phyloP scores from a whole-genome alignment of 164 flowering plant species.

The Vitis vinifera region DNA sequence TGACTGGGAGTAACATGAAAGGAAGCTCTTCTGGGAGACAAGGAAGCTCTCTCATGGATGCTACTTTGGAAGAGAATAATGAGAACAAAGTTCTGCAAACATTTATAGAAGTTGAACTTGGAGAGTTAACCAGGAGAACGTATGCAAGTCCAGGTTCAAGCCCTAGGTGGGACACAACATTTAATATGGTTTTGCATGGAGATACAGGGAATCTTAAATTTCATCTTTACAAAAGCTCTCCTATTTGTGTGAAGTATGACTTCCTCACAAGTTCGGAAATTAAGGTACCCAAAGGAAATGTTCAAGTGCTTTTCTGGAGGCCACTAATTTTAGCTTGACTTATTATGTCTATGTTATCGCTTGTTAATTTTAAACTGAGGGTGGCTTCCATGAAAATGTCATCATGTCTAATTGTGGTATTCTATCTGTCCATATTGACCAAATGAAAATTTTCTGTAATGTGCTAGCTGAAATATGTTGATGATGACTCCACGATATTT shows the following conservation, averaged over 20 bases:
- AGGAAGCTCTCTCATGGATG: constrained; percentile 19
- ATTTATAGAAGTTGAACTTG: constrained; percentile 90
- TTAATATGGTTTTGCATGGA: constrained; percentile 85
- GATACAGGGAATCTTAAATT: constrained; percentile 60
- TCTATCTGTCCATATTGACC: constrained; percentile 15
- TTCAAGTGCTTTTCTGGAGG: too few relatives aligned
- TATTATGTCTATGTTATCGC: background rate
- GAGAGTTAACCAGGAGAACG: constrained; percentile 75
- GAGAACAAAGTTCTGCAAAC: constrained; percentile 47
- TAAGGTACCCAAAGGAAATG: constrained; percentile 49
- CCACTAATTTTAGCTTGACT: background rate
- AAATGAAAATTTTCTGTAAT: constrained; percentile 41
- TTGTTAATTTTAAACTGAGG: background rate
- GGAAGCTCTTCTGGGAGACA: constrained; percentile 46
- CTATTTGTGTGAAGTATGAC: constrained; percentile 66
- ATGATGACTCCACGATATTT: constrained; percentile 81
- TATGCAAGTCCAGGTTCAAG: constrained; percentile 45
- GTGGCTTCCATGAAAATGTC: too few relatives aligned
- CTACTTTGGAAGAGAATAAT: constrained; percentile 28
- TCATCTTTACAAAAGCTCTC: constrained; percentile 65
- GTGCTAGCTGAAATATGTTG: constrained; percentile 47
- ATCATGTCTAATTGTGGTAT: too few relatives aligned
- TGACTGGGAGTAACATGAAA: constrained; percentile 38
- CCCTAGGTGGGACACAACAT: constrained; percentile 79
- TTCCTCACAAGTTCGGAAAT: constrained; percentile 80